phyloP scores from a whole-genome alignment of 495 filamentous ascomycete genomes.

The Sordaria brevicollis region DNA sequence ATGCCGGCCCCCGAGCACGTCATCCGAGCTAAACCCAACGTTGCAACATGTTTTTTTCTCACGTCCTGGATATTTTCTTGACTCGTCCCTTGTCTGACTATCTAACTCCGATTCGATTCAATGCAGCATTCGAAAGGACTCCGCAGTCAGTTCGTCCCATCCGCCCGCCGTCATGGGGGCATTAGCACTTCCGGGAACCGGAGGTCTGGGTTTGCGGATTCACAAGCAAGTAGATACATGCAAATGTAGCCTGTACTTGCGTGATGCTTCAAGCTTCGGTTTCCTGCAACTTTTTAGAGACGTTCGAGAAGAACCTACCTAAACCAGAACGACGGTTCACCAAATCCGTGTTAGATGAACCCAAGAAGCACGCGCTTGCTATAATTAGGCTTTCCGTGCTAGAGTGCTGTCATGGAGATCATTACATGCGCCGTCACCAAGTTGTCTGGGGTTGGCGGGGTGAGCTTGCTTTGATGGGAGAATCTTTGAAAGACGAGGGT shows the following conservation, averaged over 20 bases:
- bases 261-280: neutral
- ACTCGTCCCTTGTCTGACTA: neutral
- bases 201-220: neutral
- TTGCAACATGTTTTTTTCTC: neutral
- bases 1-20: slow-evolving; percentile 27
- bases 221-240: too few species aligned
- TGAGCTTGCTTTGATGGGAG: neutral
- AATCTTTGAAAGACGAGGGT: neutral
- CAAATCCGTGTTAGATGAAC: neutral
- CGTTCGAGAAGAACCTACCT: neutral
- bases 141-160: neutral
- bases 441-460: neutral
- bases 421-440: neutral
- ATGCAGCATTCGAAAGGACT: neutral
- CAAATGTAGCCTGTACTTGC: neutral
- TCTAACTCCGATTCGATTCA: neutral
- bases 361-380: neutral
- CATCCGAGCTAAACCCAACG: slow-evolving; percentile 29
- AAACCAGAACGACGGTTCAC: neutral
- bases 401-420: neutral
- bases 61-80: neutral
- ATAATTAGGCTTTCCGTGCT: neutral
- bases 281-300: neutral
- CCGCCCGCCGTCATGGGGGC: neutral
- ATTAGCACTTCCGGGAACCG: neutral